Base-by-base conservation (phyloP, 176 grass and related monocot genomes). In the Musa acuminata region DNA sequence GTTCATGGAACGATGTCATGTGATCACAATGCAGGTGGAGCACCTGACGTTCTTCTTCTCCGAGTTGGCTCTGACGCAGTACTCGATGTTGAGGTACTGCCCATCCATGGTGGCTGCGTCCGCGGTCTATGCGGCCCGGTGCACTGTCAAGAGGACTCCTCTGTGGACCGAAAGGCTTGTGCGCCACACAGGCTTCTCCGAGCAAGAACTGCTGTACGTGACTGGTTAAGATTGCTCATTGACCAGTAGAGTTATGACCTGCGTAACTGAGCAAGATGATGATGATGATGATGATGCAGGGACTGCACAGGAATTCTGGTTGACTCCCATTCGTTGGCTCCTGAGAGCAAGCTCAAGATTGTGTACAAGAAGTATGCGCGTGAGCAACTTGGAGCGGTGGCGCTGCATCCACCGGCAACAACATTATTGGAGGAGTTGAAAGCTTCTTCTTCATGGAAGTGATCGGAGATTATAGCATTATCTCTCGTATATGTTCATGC, bases 331-430 rank as follows among this genome's bases (percentile, higher is more conserved):
- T 59, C 72, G 0, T 69, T 55, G 26, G 90, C 80, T 11, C 69
- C 71, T 21, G 86, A 93, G 60, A 87, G 59, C 62, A 98, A 93
- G 73, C 69, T 98, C 69, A 91, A 25, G 77, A 82, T 90, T 11
- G 94, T 89, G 1, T 93, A 98, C 73, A 98, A 91, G 80, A 98
- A 98, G 65, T 98, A 98, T 63, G 85, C 83, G 2, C 67, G 62
- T 1, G 84, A 93, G 82, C 75, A 93, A 72, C 80, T 85, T 10
- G 86, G 90, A 77, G 82, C 52, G 11, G 94, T 98, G 1, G 85
- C 90, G 11, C 76, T 89, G n/a, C 80, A 80, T 69, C 77, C 81
- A 64, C 75, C 87, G 0, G 90, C 85, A 49, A 53, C 75, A 9
- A 77, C 17, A 53, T 16, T 52, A 60, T 22, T 77, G 11, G 59